These are phyloP conservation scores for Notholithocarpus densiflorus DNA, from an alignment of 306 rosid genomes.

Conservation along the genomic window DNA sequence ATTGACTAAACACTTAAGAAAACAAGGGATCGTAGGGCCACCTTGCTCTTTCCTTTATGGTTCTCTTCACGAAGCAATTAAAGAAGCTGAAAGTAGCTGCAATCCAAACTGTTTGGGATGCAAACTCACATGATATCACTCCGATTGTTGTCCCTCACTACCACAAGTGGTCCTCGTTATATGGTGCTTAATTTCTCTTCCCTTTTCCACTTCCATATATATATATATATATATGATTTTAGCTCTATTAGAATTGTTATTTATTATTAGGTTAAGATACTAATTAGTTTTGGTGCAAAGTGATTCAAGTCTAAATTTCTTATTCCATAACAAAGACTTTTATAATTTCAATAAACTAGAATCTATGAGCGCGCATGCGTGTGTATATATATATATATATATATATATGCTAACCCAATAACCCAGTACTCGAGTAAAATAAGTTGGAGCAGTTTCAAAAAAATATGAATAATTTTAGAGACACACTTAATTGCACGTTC, in stretches of 20 bases:
- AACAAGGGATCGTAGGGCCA: conserved; percentile 29
- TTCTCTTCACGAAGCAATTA: conserved; percentile 16
- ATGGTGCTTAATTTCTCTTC: conserved; percentile 19
- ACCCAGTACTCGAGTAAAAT: too few relatives aligned
- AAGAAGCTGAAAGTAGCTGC: conserved; percentile 3
- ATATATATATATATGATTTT: too few relatives aligned
- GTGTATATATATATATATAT: too few relatives aligned
- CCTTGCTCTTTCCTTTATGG: conserved; percentile 19
- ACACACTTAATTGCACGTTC: too few relatives aligned
- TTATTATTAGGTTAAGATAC: too few relatives aligned
- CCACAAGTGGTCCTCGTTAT: conserved; percentile 27
- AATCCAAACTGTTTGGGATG: conserved; percentile 10
- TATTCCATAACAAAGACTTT: too few relatives aligned
- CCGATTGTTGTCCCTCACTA: conserved; percentile 29
- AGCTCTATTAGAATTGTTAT: too few relatives aligned
- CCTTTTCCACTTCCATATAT: neutral
- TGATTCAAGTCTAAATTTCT: too few relatives aligned
- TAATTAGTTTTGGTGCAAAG: too few relatives aligned
- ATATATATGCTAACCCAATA: too few relatives aligned
- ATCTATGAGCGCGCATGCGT: accelerated
- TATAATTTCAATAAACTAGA: neutral
- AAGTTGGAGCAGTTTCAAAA: too few relatives aligned
- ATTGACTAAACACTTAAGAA: conserved; percentile 11
- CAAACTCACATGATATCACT: conserved; percentile 13
- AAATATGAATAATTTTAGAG: too few relatives aligned